Base-by-base conservation (phyloP, 306 rosid species). In the Rosa persica region DNA sequence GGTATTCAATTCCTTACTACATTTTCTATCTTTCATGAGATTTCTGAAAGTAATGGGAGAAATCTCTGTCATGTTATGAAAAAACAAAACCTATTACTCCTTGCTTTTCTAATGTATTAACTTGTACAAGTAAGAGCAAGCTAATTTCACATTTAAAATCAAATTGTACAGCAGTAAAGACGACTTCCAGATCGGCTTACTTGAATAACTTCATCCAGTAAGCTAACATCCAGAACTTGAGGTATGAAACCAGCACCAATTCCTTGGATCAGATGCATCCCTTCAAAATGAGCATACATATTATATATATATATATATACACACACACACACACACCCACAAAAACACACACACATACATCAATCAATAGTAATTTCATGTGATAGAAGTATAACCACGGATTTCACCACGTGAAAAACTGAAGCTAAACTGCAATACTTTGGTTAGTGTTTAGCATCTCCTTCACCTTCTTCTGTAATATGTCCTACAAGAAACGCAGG, bases 191-290 rank as follows among this genome's bases (percentile, higher is more conserved):
- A 76, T 30, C 36, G 36, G 36, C 79, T 68, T 64, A 89, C 98
- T 88, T 84, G 90, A 80, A 94, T 22, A 79, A 92, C 81, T 89
- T 90, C 97, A 49, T 94, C 91, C 20, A 90, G 86, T 44, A 94
- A 6, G 51, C 81, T 78, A 62, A 86, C 75, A 65, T 90, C 96
- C 67, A 94, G 77, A 40, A 92, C 76, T 42, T 12, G 5, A 34
- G 94, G 91, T 74, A 92, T 67, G 17, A 94, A 2, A 27, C 94
- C 94, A 66, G 89, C 84, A 68, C 96, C 98, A 70, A 94, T 76
- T 78, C 98, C 97, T 85, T 87, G 94, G 73, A 92, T 94, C 77
- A 80, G 76, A 78, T 94, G 97, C 82, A 73, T 86, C 47, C 97
- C 98, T 92, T 40, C 62, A 65, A 82, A 30, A 40, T 30, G 36